Percentiles rank a stretch among this genome's conserved stretches.
Conservation (phyloP, 2,329 filamentous ascomycete genomes). For the Aspergillus sp. region DNA sequence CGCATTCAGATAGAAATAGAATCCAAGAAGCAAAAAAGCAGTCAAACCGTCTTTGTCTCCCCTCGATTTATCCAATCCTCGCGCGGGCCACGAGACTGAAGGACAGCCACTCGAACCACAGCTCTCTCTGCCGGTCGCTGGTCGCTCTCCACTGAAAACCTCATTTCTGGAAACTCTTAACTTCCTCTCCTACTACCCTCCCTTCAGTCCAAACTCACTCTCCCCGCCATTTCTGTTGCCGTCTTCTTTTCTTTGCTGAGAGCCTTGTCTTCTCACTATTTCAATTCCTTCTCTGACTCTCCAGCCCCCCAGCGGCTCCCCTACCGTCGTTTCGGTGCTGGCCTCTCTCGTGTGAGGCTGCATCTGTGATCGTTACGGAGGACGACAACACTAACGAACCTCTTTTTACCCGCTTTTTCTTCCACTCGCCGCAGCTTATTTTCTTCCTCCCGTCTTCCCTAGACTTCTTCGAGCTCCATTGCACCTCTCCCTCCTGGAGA, state of each 20-base stretch:
- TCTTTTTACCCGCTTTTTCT: constrained; percentile 34
- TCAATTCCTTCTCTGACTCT: constrained; percentile 24
- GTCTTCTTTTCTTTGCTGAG: constrained; percentile 20
- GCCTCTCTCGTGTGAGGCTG: constrained; percentile 45
- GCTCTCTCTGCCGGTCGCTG: constrained; percentile 8
- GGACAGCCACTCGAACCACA: constrained; percentile 3
- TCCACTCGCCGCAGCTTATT: constrained; percentile 37
- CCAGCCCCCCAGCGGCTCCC: constrained; percentile 32
- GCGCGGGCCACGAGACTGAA: not conserved
- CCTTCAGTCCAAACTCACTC: constrained; percentile 20
- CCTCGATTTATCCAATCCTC: not conserved
- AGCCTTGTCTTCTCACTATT: constrained; percentile 23
- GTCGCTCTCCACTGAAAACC: constrained; percentile 18
- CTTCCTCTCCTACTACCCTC: constrained; percentile 14
- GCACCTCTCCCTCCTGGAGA: constrained; percentile 33
- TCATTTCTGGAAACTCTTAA: constrained; percentile 15
- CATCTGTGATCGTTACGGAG: constrained; percentile 37
- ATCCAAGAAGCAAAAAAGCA: not conserved
- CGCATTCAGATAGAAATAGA: not conserved
- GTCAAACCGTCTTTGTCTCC: not conserved
- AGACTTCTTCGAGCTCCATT: constrained; percentile 24
- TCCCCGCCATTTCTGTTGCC: constrained; percentile 20
- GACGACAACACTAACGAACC: constrained; percentile 31
- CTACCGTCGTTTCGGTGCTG: constrained; percentile 40
- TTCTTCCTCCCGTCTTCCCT: constrained; percentile 34